These are phyloP conservation scores for Tilletia caries DNA, from an alignment of 1,284 basidiomycete genomes.

Conservation along the genomic window DNA sequence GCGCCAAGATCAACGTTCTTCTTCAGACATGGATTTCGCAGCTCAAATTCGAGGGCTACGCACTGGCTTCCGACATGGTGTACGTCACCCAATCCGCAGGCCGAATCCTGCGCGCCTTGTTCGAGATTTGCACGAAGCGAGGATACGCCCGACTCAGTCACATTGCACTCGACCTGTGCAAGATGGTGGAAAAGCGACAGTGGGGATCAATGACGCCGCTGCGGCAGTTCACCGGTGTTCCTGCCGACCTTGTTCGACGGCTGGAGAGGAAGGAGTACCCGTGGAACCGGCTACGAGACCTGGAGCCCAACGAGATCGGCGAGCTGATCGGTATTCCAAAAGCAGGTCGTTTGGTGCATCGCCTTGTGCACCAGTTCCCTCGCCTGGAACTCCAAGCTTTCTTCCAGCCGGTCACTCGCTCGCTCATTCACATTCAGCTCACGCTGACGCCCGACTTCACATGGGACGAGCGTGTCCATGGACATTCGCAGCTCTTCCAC, in stretches of 20 bases:
- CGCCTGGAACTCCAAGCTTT: slow-evolving; percentile 71
- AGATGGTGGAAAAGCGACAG: slow-evolving; percentile 77
- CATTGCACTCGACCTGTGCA: slow-evolving; percentile 87
- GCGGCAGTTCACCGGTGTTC: slow-evolving; percentile 85
- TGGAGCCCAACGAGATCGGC: slow-evolving; percentile 59
- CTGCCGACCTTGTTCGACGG: slow-evolving; percentile 81
- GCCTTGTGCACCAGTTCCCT: slow-evolving; percentile 94
- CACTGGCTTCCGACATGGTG: slow-evolving; percentile 97
- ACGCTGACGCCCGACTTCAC: slow-evolving; percentile 87
- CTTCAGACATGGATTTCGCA: slow-evolving; percentile 93
- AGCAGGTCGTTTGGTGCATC: slow-evolving; percentile 84
- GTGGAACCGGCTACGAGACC: slow-evolving; percentile 45
- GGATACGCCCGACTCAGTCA: slow-evolving; percentile 96
- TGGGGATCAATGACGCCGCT: slow-evolving; percentile 98
- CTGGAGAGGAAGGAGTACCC: slow-evolving; percentile 90
- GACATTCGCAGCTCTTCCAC: slow-evolving; percentile 77
- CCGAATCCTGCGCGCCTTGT: slow-evolving; percentile 88
- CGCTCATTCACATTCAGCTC: slow-evolving; percentile 47
- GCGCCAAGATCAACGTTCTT: slow-evolving; percentile 95
- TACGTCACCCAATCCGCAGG: slow-evolving; percentile 63
- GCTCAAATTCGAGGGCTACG: slow-evolving; percentile 91
- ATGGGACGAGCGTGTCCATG: slow-evolving; percentile 94
- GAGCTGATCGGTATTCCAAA: slow-evolving; percentile 86
- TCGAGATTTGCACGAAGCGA: slow-evolving; percentile 95
- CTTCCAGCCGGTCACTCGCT: slow-evolving; percentile 45